A percentile compares a stretch with the other conserved stretches of the same genome.
Evolutionary conservation across 352 stramenopile species (phyloP).

Genomic region (Pythium periplocum): DNA sequence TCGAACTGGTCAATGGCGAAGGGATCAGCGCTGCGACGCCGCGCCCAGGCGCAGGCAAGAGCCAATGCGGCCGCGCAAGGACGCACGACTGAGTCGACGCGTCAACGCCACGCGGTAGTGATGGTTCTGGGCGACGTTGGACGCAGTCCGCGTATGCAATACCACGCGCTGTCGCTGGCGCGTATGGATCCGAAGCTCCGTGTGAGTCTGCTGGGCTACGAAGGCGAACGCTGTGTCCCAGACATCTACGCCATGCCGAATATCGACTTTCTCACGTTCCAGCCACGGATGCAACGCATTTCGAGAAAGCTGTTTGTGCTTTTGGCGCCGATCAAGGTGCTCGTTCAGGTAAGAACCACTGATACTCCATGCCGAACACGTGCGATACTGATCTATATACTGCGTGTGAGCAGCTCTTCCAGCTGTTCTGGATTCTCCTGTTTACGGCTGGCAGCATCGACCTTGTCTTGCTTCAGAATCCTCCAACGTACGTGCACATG

Average conservation of each 20-base stretch:
- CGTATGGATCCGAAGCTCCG: constrained; percentile 44
- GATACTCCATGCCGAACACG: no score
- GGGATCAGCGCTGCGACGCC: constrained; percentile 16
- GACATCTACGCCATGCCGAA: constrained; percentile 54
- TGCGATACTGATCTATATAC: no score
- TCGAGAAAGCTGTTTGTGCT: constrained; percentile 66
- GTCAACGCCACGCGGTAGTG: constrained; percentile 73
- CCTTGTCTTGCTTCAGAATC: constrained; percentile 98
- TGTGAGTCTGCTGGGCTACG: constrained; percentile 94
- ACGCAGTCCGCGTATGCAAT: constrained; percentile 98
- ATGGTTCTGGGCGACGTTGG: constrained; percentile 95
- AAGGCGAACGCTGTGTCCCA: constrained; percentile 85
- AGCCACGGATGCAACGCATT: constrained; percentile 53
- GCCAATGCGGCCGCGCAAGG: constrained; percentile 5
- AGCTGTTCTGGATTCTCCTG: constrained; percentile 80
- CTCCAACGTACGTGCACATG: constrained; percentile 71
- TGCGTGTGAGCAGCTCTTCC: constrained; percentile 39
- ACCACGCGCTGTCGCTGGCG: constrained; percentile 95
- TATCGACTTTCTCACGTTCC: constrained; percentile 75
- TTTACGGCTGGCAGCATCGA: constrained; percentile 71
- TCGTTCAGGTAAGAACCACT: constrained; percentile 31
- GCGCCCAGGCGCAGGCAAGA: constrained; percentile 20
- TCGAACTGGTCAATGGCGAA: constrained; percentile 9
- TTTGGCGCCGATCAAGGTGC: constrained; percentile 82
- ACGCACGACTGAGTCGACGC: neutral